Conservation (phyloP, 192 early-diverging fungal species). For the Piromyces finnis region DNA sequence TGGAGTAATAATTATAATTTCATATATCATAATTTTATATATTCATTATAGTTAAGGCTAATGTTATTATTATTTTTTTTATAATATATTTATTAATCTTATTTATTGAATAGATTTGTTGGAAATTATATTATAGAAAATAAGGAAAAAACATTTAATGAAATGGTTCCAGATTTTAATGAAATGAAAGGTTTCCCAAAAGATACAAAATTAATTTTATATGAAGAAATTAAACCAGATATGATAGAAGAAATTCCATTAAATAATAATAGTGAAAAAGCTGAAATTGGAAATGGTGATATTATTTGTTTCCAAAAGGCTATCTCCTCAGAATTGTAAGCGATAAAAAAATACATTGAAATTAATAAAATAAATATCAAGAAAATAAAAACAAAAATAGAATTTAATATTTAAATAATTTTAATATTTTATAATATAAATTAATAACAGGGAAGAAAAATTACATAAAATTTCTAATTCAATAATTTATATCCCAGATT, state of each 20-base stretch:
- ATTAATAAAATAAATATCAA: background rate
- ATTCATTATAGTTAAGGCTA: too few species aligned
- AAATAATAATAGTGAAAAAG: constrained; percentile 35
- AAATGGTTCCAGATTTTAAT: background rate
- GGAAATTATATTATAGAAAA: background rate
- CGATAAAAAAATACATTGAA: background rate
- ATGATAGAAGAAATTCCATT: constrained; percentile 68
- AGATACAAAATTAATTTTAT: constrained; percentile 1
- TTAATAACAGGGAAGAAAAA: constrained; percentile 8
- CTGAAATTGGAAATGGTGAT: constrained; percentile 87
- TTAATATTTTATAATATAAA: too few species aligned
- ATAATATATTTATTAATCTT: too few species aligned
- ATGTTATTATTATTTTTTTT: background rate
- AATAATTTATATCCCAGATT: constrained; percentile 31
- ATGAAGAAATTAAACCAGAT: constrained; percentile 80
- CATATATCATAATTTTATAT: too few species aligned
- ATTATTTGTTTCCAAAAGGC: constrained; percentile 69
- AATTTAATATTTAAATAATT: too few species aligned
- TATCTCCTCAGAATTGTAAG: constrained; percentile 23
- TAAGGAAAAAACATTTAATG: background rate
- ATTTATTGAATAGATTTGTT: background rate
- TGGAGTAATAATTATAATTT: constrained; percentile 27
- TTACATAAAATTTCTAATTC: constrained; percentile 10
- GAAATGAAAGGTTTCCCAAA: background rate
- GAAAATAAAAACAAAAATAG: too few species aligned